These are phyloP conservation scores for Syncephalastrum racemosum DNA, from an alignment of 371 early-diverging fungal genomes.

Conservation along the genomic window DNA sequence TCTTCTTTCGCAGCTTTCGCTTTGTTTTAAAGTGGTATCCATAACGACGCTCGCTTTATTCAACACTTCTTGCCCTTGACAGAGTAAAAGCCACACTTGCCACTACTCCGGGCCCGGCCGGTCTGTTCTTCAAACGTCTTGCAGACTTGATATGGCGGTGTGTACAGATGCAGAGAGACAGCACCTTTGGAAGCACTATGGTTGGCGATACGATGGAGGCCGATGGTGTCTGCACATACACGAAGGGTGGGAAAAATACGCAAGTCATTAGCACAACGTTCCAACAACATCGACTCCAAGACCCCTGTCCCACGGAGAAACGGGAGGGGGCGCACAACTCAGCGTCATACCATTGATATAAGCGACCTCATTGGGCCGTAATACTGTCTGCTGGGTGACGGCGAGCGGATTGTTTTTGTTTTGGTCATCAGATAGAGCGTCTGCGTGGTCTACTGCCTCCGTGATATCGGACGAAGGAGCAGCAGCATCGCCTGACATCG, in stretches of 20 bases:
- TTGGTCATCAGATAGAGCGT: slow-evolving; percentile 5
- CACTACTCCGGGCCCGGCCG: slow-evolving; percentile 66
- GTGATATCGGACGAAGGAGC: slow-evolving; percentile 20
- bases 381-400: slow-evolving; percentile 35
- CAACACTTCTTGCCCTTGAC: slow-evolving; percentile 39
- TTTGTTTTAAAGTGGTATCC: not conserved
- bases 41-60: not conserved
- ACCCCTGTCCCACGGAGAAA: not conserved
- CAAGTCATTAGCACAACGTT: not conserved
- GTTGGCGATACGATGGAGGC: slow-evolving; percentile 87
- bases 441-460: slow-evolving; percentile 21
- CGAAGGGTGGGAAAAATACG: not conserved
- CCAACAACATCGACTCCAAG: slow-evolving; percentile 4
- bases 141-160: slow-evolving; percentile 87
- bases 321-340: not conserved
- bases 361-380: slow-evolving; percentile 69
- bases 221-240: slow-evolving; percentile 68
- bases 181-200: slow-evolving; percentile 59
- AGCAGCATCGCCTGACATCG: slow-evolving; percentile 17
- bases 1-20: slow-evolving; percentile 9
- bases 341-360: slow-evolving; percentile 81
- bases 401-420: slow-evolving; percentile 21
- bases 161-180: slow-evolving; percentile 91
- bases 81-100: slow-evolving; percentile 71
- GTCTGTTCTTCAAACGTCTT: slow-evolving; percentile 82